Conservation (phyloP, 2,329 filamentous ascomycete genomes). For the Alternaria triticimaculans region DNA sequence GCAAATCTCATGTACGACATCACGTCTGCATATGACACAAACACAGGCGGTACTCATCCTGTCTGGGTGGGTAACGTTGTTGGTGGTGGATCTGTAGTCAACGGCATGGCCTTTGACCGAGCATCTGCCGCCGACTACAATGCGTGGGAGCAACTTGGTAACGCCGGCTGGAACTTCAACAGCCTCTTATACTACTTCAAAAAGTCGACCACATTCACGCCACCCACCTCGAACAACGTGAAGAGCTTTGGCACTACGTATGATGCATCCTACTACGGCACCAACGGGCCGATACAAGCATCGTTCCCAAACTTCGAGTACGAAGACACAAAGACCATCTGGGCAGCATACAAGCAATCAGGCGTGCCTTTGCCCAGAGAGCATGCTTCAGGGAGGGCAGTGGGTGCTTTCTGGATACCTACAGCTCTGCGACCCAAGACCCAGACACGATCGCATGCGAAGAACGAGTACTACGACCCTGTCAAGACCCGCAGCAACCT, state of each 20-base stretch:
- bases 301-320: conserved; percentile 38
- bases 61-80: conserved; percentile 37
- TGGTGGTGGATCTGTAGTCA: conserved; percentile 48
- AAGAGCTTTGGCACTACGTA: conserved; percentile 33
- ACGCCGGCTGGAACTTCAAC: conserved; percentile 53
- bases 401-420: conserved; percentile 41
- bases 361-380: conserved; percentile 30
- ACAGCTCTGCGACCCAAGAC: conserved; percentile 29
- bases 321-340: conserved; percentile 25
- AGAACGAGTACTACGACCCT: conserved; percentile 35
- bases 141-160: conserved; percentile 65
- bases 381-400: conserved; percentile 34
- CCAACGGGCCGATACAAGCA: conserved; percentile 30
- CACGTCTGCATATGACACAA: conserved; percentile 26
- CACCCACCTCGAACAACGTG: conserved; percentile 13
- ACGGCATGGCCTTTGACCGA: conserved; percentile 50
- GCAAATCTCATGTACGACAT: conserved; percentile 33
- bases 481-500: conserved; percentile 31
- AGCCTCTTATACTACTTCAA: conserved; percentile 40
- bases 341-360: conserved; percentile 26
- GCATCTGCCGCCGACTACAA: conserved; percentile 52
- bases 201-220: conserved; percentile 37
- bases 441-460: conserved; percentile 45
- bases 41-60: conserved; percentile 19
- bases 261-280: conserved; percentile 33